Base-by-base conservation (phyloP, 2,329 filamentous ascomycete genomes). In the Apiospora kogelbergensis region DNA sequence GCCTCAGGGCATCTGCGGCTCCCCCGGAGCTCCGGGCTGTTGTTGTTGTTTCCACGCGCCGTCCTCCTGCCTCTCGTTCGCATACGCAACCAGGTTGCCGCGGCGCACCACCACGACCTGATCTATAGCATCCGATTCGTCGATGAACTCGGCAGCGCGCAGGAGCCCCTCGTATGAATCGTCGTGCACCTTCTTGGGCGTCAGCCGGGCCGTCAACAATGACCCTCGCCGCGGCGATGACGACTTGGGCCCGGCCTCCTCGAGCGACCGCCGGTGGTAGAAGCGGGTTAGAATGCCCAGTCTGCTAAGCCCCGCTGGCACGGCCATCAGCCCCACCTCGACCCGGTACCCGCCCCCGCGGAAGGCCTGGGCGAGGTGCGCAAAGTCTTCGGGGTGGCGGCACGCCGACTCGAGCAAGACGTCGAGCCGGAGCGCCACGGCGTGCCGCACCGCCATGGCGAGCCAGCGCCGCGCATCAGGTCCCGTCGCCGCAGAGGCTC, bases 391-490 rank as follows among this genome's bases (percentile, higher is more conserved):
- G 1, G 81, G 81, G 69, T 82, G 78, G 20, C 84, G 80, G 72
- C 82, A 84, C 2, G 83, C 83, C 66, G 80, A 81, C 76, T 85
- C 84, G 20, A 85, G 73, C 13, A 85, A 74, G 15, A 82, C 79
- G 72, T 82, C 78, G 22, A 76, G 69, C n/a, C 74, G 70, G 1
- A 74, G 74, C 6, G 65, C 63, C 2, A 78, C 76, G 5, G 80
- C 82, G 64, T 76, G 74, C 9, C 69, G 60, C 10, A 79, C 81
- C 3, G 83, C 82, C 73, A 80, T 79, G 60, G 74, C 74, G 13
- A 85, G 81, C 84, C 84, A 85, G 48, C 74, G 71, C 24, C 83
- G 80, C 2, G 84, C 84, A 71, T 84, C 82, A 45, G 75, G 74
- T 3, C 79, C 76, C 2, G 82, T 80, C 6, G 81, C 81, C 0